Evolutionary conservation across 768 basidiomycete genomes (phyloP).

Genomic region (Hydnomerulius pinastri): DNA sequence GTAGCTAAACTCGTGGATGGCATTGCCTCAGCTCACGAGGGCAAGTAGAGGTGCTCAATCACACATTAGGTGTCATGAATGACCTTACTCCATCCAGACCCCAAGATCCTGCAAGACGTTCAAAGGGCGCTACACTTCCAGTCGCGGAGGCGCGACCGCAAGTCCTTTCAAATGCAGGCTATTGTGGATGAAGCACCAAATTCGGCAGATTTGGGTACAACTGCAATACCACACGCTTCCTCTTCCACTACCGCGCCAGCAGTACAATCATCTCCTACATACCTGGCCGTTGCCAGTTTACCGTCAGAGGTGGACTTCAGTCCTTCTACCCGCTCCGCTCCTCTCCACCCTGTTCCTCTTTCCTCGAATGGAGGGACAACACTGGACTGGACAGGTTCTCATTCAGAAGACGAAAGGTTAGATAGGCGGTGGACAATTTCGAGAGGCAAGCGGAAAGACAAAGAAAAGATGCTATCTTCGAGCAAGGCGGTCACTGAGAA

Average conservation of each 20-base stretch:
- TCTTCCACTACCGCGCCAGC: constrained; percentile 26
- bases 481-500: constrained; percentile 51
- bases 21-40: constrained; percentile 64
- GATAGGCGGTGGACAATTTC: constrained; percentile 67
- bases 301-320: constrained; percentile 66
- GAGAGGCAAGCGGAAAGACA: constrained; percentile 55
- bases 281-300: constrained; percentile 18
- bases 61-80: constrained; percentile 9
- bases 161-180: constrained; percentile 24
- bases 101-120: constrained; percentile 78
- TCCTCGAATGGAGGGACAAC: constrained; percentile 71
- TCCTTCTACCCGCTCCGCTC: constrained; percentile 53
- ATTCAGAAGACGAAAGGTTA: constrained; percentile 53
- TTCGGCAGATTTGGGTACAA: constrained; percentile 28
- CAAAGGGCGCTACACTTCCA: constrained; percentile 74
- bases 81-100: constrained; percentile 48
- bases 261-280: constrained; percentile 20
- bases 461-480: constrained; percentile 45
- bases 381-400: constrained; percentile 70
- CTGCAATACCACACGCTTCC: constrained; percentile 32
- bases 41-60: constrained; percentile 39
- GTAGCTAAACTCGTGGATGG: constrained; percentile 12
- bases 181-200: constrained; percentile 21
- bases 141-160: constrained; percentile 71
- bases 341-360: constrained; percentile 64